Conservation (phyloP, 345 rosid species). For the Pugionium cornutum region DNA sequence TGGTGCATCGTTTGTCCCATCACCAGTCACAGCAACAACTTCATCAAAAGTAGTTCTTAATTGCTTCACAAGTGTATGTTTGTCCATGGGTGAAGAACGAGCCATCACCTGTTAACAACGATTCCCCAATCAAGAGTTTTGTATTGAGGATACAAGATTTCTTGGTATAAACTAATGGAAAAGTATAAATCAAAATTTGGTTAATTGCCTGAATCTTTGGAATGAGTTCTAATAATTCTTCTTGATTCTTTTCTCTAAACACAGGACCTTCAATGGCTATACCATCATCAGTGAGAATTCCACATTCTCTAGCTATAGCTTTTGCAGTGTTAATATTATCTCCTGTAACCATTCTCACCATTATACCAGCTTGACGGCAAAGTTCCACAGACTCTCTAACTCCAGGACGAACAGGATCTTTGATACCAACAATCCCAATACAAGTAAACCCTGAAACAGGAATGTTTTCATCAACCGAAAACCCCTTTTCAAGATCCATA, state of each 20-base stretch:
- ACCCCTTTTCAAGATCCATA: constrained; percentile 54
- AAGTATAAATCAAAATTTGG: background rate
- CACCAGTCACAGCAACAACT: constrained; percentile 93
- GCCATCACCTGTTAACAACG: constrained; percentile 68
- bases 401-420: constrained; percentile 93
- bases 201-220: constrained; percentile 80
- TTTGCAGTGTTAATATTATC: constrained; percentile 90
- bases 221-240: constrained; percentile 64
- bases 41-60: constrained; percentile 74
- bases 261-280: constrained; percentile 88
- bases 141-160: too few relatives aligned
- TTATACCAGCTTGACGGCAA: constrained; percentile 82
- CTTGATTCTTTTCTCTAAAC: constrained; percentile 73
- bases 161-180: too few relatives aligned
- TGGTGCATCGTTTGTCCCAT: constrained; percentile 96
- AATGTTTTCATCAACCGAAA: constrained; percentile 50
- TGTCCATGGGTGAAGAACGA: constrained; percentile 91
- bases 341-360: constrained; percentile 92
- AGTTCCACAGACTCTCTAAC: constrained; percentile 83
- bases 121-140: too few relatives aligned
- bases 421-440: constrained; percentile 83
- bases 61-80: constrained; percentile 80
- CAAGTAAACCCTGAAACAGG: constrained; percentile 71
- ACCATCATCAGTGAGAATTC: constrained; percentile 82
- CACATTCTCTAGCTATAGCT: constrained; percentile 93